These are phyloP conservation scores for Lojkania enalia DNA, from an alignment of 2,329 filamentous ascomycete species.

Conservation along the genomic window DNA sequence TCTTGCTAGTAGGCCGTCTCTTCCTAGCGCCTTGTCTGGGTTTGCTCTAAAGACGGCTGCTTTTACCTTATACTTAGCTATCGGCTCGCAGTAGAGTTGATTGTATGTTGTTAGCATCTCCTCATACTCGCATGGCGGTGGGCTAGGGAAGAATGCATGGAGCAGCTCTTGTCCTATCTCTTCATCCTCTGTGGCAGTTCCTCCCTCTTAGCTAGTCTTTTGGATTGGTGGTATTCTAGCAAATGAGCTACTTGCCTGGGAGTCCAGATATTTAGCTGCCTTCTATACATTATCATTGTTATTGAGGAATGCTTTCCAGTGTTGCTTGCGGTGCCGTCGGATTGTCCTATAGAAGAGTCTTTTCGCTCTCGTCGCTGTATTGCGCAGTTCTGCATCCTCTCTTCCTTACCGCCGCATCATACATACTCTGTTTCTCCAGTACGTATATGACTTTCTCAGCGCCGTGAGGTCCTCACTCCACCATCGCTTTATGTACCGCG, in stretches of 20 bases:
- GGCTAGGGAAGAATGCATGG: constrained; percentile 17
- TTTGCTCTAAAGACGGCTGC: constrained; percentile 16
- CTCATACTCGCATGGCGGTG: constrained; percentile 13
- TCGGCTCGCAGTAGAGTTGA: constrained; percentile 16
- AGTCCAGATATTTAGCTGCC: constrained; percentile 14
- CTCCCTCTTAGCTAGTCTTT: constrained; percentile 8
- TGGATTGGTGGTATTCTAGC: constrained; percentile 5
- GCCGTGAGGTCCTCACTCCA: too few species aligned
- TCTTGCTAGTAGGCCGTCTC: constrained; percentile 10
- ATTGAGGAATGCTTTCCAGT: constrained; percentile 16
- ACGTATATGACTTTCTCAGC: too few species aligned
- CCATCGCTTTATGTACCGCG: too few species aligned
- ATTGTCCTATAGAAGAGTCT: constrained; percentile 18
- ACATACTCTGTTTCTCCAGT: constrained; percentile 18
- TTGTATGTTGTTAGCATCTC: constrained; percentile 12
- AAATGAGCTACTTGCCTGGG: constrained; percentile 1
- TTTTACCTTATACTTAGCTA: constrained; percentile 19
- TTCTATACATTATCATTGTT: constrained; percentile 19
- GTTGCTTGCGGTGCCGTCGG: constrained; percentile 15
- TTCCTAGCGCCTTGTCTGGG: constrained; percentile 16
- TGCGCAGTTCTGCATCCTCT: constrained; percentile 11
- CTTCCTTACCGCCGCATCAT: constrained; percentile 11
- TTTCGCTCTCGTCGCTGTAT: constrained; percentile 13
- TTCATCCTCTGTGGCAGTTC: constrained; percentile 14
- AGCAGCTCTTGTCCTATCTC: constrained; percentile 19